Base-by-base conservation (phyloP, 106 monocot species). In the Platanthera zijinensis region DNA sequence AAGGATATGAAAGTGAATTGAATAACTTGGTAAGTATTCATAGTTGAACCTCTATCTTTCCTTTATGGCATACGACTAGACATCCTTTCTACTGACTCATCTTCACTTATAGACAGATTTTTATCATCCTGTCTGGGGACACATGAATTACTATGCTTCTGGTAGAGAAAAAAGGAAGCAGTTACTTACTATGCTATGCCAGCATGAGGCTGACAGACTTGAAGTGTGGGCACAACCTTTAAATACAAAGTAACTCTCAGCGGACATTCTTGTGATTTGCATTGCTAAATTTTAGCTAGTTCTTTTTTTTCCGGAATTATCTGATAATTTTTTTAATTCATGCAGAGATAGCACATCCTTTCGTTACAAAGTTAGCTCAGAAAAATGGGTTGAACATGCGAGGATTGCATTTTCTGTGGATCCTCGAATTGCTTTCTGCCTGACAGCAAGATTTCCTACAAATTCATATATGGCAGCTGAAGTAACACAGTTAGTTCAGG, bases 201-300 rank as follows among this genome's bases (percentile, higher is more conserved):
- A 99, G 74, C 86, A 99, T 88, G 99, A 99, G 77, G 84, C 92
- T 50, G 99, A 99, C 74, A 92, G 99, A 51, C 92, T 94, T 82
- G 99, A 99, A 88, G 94, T 99, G 51, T 99, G 94, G 94, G 92
- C 99, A 71, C 94, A 92, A 63, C 94, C 90, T 48, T 80, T 94
- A 75, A 99, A 92, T 87, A 88, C 78, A 49, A 94, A 94, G 91
- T 94, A 91, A 2, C 49, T 76, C 70, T 63, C 6, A 51, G 6
- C 57, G 50, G 39, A 74, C 62, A 10, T 84, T 15, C 51, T 47
- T 73, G 11, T 77, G 18, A 51, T 73, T 48, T 72, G 25, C 64
- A 7, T 74, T 73, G 4, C 47, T 68, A 30, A 10, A 51, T 80
- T 51, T 77, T 51, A 19, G 39, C 30, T 76, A 47, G 19, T 25